phyloP scores from a whole-genome alignment of 192 early-diverging fungal genomes.

The Umbelopsis ramanniana region DNA sequence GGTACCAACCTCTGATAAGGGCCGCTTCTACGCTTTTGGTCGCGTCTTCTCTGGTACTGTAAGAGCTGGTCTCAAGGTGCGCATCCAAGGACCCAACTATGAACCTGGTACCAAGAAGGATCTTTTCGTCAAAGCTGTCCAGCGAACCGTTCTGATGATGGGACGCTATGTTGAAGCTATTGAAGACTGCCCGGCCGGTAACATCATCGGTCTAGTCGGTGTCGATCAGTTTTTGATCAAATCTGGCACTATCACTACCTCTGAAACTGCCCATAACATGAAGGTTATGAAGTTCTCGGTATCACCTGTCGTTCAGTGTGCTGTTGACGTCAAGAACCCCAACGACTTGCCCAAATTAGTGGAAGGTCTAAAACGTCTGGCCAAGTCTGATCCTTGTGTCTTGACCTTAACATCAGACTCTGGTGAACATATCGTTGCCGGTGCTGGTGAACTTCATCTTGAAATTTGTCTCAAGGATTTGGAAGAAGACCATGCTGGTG shows the following conservation, averaged over 20 bases:
- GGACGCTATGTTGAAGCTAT: conserved; percentile 95
- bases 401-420: conserved; percentile 83
- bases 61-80: conserved; percentile 94
- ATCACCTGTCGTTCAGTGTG: conserved; percentile 94
- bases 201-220: conserved; percentile 97
- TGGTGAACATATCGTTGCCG: conserved; percentile 97
- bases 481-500: conserved; percentile 96
- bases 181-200: conserved; percentile 98
- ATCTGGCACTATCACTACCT: conserved; percentile 96
- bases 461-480: conserved; percentile 99
- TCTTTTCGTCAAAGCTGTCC: conserved; percentile 91
- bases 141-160: conserved; percentile 99
- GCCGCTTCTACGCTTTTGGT: conserved; percentile 98
- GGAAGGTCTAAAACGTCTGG: conserved; percentile 98
- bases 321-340: conserved; percentile 96
- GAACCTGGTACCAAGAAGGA: conserved; percentile 88
- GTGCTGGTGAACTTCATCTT: conserved; percentile 98
- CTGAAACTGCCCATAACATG: conserved; percentile 91
- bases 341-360: conserved; percentile 98
- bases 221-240: conserved; percentile 99
- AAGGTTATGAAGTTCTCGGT: conserved; percentile 99
- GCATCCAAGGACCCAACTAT: conserved; percentile 97
- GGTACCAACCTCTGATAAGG: conserved; percentile 97
- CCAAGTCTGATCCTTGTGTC: conserved; percentile 98
- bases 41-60: conserved; percentile 99